A percentile compares a stretch with the other conserved stretches of the same genome.
These are phyloP conservation scores for Pulveroboletus frians DNA, from an alignment of 768 basidiomycete genomes.

Conservation along the genomic window DNA sequence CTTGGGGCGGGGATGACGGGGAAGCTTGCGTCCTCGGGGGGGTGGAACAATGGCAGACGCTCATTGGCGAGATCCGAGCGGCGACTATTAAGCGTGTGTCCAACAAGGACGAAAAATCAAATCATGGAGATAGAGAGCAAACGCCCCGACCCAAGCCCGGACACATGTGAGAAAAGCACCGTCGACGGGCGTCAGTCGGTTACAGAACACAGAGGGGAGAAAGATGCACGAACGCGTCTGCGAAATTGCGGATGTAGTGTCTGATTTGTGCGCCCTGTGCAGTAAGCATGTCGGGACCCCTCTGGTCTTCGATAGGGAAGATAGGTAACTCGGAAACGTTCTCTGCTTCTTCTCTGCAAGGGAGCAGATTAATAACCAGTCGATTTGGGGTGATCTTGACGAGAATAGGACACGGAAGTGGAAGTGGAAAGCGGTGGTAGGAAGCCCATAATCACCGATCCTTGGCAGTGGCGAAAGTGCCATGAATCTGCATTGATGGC, in stretches of 20 bases:
- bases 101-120: too few species aligned
- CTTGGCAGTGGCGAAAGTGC: neutral
- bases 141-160: neutral
- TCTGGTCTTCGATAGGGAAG: constrained; percentile 33
- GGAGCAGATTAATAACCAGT: neutral
- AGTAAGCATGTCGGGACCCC: constrained; percentile 51
- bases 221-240: constrained; percentile 59
- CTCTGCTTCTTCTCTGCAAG: constrained; percentile 68
- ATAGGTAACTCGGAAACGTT: constrained; percentile 61
- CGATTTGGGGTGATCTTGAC: neutral
- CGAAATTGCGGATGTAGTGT: constrained; percentile 63
- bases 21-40: constrained; percentile 26
- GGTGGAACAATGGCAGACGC: constrained; percentile 58
- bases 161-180: neutral
- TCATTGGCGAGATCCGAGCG: constrained; percentile 71
- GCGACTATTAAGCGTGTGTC: constrained; percentile 40
- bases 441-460: neutral
- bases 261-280: constrained; percentile 58
- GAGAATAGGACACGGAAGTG: neutral
- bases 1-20: constrained; percentile 57
- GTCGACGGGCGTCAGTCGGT: neutral
- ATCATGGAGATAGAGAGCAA: neutral
- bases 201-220: neutral
- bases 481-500: neutral
- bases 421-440: neutral